These are phyloP conservation scores for Wickerhamiella parazyma DNA, from an alignment of 805 yeast species.

Conservation along the genomic window DNA sequence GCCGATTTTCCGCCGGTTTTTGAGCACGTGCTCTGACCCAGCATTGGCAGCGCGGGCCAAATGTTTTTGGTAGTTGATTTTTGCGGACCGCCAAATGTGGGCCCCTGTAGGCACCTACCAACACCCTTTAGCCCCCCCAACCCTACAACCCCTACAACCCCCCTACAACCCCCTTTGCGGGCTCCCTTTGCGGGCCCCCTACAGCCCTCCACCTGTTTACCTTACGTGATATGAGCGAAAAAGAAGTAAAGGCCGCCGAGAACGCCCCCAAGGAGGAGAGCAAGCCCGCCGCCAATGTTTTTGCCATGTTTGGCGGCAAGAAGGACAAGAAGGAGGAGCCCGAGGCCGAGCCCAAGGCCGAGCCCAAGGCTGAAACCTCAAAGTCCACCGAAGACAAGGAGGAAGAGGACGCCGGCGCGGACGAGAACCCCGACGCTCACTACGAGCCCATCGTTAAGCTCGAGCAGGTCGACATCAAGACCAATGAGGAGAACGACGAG, in stretches of 20 bases:
- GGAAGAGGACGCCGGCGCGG: constrained; percentile 43
- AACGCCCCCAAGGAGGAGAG: constrained; percentile 6
- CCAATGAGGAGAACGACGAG: constrained; percentile 86
- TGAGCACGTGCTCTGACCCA: too few species aligned
- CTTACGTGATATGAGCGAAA: constrained; percentile 7
- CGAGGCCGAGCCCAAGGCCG: constrained; percentile 32
- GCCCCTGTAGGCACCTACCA: too few species aligned
- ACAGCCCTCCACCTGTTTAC: background rate
- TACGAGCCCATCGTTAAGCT: constrained; percentile 93
- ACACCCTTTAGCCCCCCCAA: too few species aligned
- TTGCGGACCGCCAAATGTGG: too few species aligned
- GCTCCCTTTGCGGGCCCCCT: background rate
- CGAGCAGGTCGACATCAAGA: constrained; percentile 91
- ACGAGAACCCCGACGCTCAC: constrained; percentile 72
- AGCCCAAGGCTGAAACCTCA: constrained; percentile 20
- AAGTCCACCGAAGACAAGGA: constrained; percentile 17
- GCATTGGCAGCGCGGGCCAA: too few species aligned
- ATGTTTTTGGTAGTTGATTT: too few species aligned
- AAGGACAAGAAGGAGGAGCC: constrained; percentile 46
- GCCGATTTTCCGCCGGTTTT: too few species aligned
- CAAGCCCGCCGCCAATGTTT: constrained; percentile 37
- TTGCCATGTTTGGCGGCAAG: constrained; percentile 91
- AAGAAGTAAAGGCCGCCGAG: constrained; percentile 5
- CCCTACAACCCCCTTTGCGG: too few species aligned
- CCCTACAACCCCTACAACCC: too few species aligned